Percentiles rank a stretch among this genome's conserved stretches.
Evolutionary conservation across 2,329 filamentous ascomycete species (phyloP).

Genomic region (Fusarium burgessii): DNA sequence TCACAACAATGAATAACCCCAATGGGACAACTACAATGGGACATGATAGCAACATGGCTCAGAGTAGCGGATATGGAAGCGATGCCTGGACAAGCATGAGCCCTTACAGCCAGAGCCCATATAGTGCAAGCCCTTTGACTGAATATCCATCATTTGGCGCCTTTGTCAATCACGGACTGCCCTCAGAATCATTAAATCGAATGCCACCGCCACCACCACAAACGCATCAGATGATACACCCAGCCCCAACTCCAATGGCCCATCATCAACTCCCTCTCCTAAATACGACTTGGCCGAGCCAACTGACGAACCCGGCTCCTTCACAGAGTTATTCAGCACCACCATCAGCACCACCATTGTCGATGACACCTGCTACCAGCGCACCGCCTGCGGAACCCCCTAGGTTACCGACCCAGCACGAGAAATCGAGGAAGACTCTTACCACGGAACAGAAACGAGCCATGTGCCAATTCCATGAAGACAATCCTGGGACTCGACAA

Average conservation of each 20-base stretch:
- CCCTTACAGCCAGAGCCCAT: slow-evolving; percentile 72
- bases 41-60: slow-evolving; percentile 49
- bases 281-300: slow-evolving; percentile 83
- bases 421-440: slow-evolving; percentile 83
- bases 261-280: slow-evolving; percentile 74
- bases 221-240: slow-evolving; percentile 51
- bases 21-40: slow-evolving; percentile 50
- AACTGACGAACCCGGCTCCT: slow-evolving; percentile 76
- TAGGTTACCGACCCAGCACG: slow-evolving; percentile 55
- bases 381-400: slow-evolving; percentile 56
- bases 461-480: slow-evolving; percentile 95
- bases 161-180: slow-evolving; percentile 67
- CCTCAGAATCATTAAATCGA: slow-evolving; percentile 62
- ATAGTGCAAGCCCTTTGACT: slow-evolving; percentile 65
- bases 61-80: slow-evolving; percentile 51
- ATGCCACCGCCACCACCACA: slow-evolving; percentile 68
- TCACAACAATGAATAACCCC: slow-evolving; percentile 50
- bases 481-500: slow-evolving; percentile 91
- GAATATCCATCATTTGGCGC: slow-evolving; percentile 70
- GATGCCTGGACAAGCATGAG: slow-evolving; percentile 69
- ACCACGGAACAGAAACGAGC: slow-evolving; percentile 89
- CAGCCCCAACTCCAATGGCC: slow-evolving; percentile 58
- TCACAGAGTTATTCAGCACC: slow-evolving; percentile 67
- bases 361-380: slow-evolving; percentile 69
- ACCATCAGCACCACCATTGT: slow-evolving; percentile 66